Conservation (phyloP, 129 eudicot genomes). For the Artemisia argyi region DNA sequence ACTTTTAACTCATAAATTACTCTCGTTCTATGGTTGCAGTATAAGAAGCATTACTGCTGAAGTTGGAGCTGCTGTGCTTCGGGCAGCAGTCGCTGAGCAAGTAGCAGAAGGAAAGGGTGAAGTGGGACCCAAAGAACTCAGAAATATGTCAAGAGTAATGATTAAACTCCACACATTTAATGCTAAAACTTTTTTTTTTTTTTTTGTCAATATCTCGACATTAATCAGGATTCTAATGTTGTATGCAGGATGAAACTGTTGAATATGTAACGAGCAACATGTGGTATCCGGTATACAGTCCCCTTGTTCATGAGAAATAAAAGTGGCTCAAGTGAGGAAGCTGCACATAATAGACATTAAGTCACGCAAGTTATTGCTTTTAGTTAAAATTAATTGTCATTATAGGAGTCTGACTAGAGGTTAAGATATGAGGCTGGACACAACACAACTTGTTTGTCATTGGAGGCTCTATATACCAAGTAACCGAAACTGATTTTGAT, state of each 20-base stretch:
- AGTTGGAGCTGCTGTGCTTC: constrained; percentile 92
- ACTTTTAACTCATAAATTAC: background rate
- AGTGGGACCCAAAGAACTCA: constrained; percentile 73
- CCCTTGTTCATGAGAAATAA: constrained; percentile 95
- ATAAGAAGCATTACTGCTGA: constrained; percentile 93
- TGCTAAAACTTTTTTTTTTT: too few species aligned
- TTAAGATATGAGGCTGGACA: constrained; percentile 25
- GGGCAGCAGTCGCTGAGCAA: constrained; percentile 73
- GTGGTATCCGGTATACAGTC: constrained; percentile 97
- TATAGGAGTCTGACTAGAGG: constrained; percentile 15
- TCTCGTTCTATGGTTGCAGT: constrained; percentile 44
- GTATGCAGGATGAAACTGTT: constrained; percentile 74
- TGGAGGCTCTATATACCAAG: constrained; percentile 17
- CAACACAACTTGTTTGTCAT: constrained; percentile 6
- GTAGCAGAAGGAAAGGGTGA: constrained; percentile 90
- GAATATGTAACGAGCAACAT: constrained; percentile 62
- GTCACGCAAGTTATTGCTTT: constrained; percentile 18
- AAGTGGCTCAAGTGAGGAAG: constrained; percentile 10
- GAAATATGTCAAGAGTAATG: constrained; percentile 81
- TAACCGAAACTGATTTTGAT: constrained; percentile 24
- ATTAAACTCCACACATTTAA: constrained; percentile 7
- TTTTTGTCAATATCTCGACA: background rate
- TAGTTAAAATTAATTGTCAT: constrained; percentile 2
- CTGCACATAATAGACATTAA: constrained; percentile 3
- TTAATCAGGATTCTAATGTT: constrained; percentile 5